Evolutionary conservation across 441 rosid genomes (phyloP).

Genomic region (Adansonia rubrostipa): DNA sequence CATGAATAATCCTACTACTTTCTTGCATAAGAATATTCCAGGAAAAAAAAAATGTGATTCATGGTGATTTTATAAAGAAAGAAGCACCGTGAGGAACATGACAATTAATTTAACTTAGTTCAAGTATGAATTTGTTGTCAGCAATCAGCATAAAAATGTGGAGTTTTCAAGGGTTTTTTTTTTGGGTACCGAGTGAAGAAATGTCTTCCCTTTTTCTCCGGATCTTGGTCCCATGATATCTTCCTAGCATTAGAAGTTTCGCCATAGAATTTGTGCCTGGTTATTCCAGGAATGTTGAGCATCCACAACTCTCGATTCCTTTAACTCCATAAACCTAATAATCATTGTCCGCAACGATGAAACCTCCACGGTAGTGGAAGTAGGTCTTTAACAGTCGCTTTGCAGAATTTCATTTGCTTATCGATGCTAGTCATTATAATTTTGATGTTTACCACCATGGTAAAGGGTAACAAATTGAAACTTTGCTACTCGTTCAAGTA

Average conservation of each 20-base stretch:
- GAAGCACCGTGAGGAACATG: background rate
- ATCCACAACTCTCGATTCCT: constrained; percentile 56
- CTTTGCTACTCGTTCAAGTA: constrained; percentile 53
- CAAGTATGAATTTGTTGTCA: background rate
- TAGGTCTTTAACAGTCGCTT: constrained; percentile 58
- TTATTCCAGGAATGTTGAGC: constrained; percentile 65
- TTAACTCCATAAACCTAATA: constrained; percentile 51
- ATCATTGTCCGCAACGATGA: constrained; percentile 48
- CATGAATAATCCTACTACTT: background rate
- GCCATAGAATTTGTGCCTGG: constrained; percentile 88
- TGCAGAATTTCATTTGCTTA: constrained; percentile 53
- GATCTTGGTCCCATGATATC: constrained; percentile 68
- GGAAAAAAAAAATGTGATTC: background rate
- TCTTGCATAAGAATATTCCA: background rate
- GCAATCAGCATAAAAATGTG: background rate
- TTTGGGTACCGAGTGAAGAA: background rate
- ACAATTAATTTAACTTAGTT: background rate
- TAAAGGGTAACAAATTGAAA: constrained; percentile 52
- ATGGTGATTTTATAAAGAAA: background rate
- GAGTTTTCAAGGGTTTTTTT: background rate
- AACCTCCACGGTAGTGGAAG: constrained; percentile 71
- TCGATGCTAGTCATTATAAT: constrained; percentile 37
- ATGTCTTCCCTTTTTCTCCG: constrained; percentile 36
- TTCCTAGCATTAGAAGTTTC: constrained; percentile 66
- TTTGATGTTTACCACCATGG: constrained; percentile 42